Base-by-base conservation (phyloP, 805 yeast genomes). In the Yamadazyma laniorum region DNA sequence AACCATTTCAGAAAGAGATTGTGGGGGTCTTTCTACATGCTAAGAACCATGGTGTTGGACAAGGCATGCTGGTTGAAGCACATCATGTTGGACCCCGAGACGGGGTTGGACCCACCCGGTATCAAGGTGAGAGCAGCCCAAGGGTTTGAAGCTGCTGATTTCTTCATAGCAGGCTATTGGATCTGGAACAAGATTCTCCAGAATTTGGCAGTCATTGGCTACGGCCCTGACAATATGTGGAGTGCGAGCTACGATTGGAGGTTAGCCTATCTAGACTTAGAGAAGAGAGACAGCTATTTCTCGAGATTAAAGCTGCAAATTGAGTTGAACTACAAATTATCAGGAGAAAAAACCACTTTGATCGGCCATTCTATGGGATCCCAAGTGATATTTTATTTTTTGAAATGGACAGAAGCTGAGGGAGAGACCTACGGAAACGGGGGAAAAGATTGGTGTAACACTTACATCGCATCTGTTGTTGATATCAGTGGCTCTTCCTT, bases 171-270 rank as follows among this genome's bases (percentile, higher is more conserved):
- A 3, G 99, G 99, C 0, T 93, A 93, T 60, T 93, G 99, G 99
- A 87, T 93, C 52, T 93, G 99, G 99, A 88, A 87, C 58, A 93
- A 93, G 58, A 78, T 93, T 36, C 70, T 93, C n/a, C 96, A 91
- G 60, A 93, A 93, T 53, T 67, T 93, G 48, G 95, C 96, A 3
- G 97, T 87, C 1, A 77, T 93, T 44, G 96, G 97, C 0, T 93
- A 93, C 61, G 95, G 87, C 33, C 91, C 96, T 2, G 83, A 87
- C 50, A 86, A 76, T 52, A 89, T 93, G 97, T 56, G 74, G 21
- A 82, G 90, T 38, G 99, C 98, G 1, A 75, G 96, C 1, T 93
- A 93, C 59, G 99, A 93, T 59, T 93, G 99, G 99, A 77, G 99
- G 55, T 72, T 93, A 49, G 83, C 95, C 0, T 93, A 87, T 58